Evolutionary conservation across 2,329 filamentous ascomycete genomes (phyloP).

Genomic region (Sporothrix brunneoviolacea): DNA sequence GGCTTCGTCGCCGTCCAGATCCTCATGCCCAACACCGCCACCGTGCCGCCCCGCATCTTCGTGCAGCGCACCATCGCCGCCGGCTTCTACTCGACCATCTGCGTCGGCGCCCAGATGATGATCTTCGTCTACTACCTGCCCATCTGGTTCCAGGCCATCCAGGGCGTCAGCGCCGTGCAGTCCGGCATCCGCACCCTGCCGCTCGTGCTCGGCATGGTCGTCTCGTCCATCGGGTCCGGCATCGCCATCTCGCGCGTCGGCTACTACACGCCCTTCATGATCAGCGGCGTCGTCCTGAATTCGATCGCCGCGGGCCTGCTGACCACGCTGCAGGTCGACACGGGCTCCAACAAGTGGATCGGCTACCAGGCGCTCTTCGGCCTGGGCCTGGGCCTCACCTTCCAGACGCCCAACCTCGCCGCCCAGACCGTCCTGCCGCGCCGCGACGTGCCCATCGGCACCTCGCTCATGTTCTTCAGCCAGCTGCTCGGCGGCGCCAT

Average conservation of each 20-base stretch:
- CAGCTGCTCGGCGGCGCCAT: conserved; percentile 41
- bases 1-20: conserved; percentile 29
- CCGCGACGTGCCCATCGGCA: conserved; percentile 37
- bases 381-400: conserved; percentile 35
- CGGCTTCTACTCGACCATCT: not conserved
- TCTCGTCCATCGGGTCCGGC: conserved; percentile 35
- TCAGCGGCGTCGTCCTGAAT: conserved; percentile 31
- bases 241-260: conserved; percentile 31
- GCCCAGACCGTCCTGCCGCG: conserved; percentile 38
- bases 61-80: conserved; percentile 22
- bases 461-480: conserved; percentile 37
- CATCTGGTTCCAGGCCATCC: conserved; percentile 40
- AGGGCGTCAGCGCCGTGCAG: conserved; percentile 31
- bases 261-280: conserved; percentile 40
- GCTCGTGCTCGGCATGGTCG: conserved; percentile 33
- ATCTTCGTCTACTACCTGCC: conserved; percentile 17
- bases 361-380: conserved; percentile 41
- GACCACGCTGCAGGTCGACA: conserved; percentile 30
- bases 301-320: conserved; percentile 36
- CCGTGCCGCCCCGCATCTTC: conserved; percentile 33
- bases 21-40: conserved; percentile 27
- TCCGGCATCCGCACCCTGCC: conserved; percentile 37
- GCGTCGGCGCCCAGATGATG: conserved; percentile 5
- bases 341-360: conserved; percentile 26
- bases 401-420: conserved; percentile 40